Evolutionary conservation across 306 rosid species (phyloP).

Genomic region (Vigna hirtella): DNA sequence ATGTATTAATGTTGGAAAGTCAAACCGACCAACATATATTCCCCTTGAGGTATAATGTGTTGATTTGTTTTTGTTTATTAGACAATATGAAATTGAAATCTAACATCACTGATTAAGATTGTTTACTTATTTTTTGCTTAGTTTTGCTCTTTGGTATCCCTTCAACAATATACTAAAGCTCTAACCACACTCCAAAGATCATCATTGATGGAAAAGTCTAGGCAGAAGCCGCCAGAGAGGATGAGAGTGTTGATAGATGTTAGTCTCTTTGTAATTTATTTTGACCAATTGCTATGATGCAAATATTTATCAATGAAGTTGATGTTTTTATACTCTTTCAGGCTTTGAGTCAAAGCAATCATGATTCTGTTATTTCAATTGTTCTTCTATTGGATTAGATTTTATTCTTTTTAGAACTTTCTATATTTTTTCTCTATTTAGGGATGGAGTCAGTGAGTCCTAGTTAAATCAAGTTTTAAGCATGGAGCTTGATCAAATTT

Average conservation of each 20-base stretch:
- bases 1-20: slow-evolving; percentile 91
- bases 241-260: slow-evolving; percentile 78
- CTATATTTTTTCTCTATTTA: slow-evolving; percentile 26
- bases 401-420: background rate
- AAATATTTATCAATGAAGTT: background rate
- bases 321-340: slow-evolving; percentile 38
- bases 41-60: slow-evolving; percentile 76
- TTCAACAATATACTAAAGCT: slow-evolving; percentile 89
- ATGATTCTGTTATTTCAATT: slow-evolving; percentile 50
- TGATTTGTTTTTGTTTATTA: background rate
- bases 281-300: background rate
- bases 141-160: slow-evolving; percentile 84
- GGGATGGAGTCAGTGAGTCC: slow-evolving; percentile 97
- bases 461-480: slow-evolving; percentile 93
- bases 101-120: background rate
- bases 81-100: background rate
- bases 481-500: slow-evolving; percentile 77
- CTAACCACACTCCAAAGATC: slow-evolving; percentile 81
- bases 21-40: slow-evolving; percentile 82
- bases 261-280: slow-evolving; percentile 30
- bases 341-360: slow-evolving; percentile 75
- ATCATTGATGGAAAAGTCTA: slow-evolving; percentile 86
- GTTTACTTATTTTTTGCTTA: slow-evolving; percentile 18
- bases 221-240: slow-evolving; percentile 93
- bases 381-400: background rate